These are phyloP conservation scores for Cubamyces lactineus DNA, from an alignment of 768 basidiomycete species.

Conservation along the genomic window DNA sequence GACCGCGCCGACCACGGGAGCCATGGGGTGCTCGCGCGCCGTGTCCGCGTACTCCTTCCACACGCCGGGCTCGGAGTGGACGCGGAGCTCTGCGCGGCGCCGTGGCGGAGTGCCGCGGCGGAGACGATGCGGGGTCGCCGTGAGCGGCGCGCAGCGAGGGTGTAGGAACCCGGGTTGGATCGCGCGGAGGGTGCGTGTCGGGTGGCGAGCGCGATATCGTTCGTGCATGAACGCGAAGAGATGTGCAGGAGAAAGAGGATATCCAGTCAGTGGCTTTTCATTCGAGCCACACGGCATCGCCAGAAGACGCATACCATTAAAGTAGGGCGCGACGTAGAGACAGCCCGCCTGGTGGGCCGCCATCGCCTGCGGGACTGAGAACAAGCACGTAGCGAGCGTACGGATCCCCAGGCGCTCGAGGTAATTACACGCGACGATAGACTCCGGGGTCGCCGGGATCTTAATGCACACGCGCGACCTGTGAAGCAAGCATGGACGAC, in stretches of 20 bases:
- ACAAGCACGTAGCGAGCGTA: conserved; percentile 58
- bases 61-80: conserved; percentile 46
- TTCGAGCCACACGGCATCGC: too few species aligned
- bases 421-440: conserved; percentile 50
- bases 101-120: too few species aligned
- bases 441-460: conserved; percentile 58
- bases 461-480: conserved; percentile 60
- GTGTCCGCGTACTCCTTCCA: conserved; percentile 46
- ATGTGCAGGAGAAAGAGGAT: conserved; percentile 8
- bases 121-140: too few species aligned
- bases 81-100: conserved; percentile 47
- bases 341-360: conserved; percentile 58
- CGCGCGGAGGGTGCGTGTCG: not conserved
- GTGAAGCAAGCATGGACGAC: too few species aligned
- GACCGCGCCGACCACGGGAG: conserved; percentile 43
- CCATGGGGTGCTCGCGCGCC: conserved; percentile 47
- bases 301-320: conserved; percentile 50
- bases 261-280: not conserved
- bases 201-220: not conserved
- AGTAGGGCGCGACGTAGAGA: conserved; percentile 57
- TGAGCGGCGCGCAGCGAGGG: too few species aligned
- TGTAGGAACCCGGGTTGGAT: too few species aligned
- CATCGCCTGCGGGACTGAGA: conserved; percentile 57
- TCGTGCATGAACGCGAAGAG: not conserved
- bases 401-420: conserved; percentile 50